Evolutionary conservation across 495 filamentous ascomycete species (phyloP).

Genomic region (Chaetomium tenue): DNA sequence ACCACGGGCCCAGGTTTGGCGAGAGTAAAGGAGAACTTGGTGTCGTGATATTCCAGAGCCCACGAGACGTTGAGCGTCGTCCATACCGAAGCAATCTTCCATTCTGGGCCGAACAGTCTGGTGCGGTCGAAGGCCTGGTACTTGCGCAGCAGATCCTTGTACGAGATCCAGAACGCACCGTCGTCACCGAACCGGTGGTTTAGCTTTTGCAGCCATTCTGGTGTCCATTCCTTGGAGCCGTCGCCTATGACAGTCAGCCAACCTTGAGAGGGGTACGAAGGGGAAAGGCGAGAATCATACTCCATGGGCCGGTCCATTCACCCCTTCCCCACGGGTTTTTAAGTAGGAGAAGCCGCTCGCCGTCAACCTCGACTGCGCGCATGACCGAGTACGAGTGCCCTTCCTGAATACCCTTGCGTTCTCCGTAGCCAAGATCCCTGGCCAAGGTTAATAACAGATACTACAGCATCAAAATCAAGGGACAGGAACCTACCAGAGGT

Average conservation of each 20-base stretch:
- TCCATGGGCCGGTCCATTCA: conserved; percentile 83
- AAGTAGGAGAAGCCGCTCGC: conserved; percentile 68
- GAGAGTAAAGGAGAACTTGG: conserved; percentile 73
- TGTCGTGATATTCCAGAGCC: conserved; percentile 80
- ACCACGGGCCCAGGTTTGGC: conserved; percentile 67
- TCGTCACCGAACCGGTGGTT: conserved; percentile 86
- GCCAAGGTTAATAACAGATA: conserved; percentile 1
- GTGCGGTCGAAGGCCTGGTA: conserved; percentile 83
- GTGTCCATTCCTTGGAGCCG: conserved; percentile 88
- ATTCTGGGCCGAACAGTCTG: conserved; percentile 79
- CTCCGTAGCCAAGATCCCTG: conserved; percentile 55
- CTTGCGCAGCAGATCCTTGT: conserved; percentile 78
- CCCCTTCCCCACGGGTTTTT: conserved; percentile 87
- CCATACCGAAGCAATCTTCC: conserved; percentile 83
- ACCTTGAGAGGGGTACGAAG: not conserved
- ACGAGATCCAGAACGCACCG: conserved; percentile 68
- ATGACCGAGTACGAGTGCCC: conserved; percentile 91
- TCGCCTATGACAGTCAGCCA: conserved; percentile 44
- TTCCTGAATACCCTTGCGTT: conserved; percentile 71
- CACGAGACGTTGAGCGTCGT: conserved; percentile 80
- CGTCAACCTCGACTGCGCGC: conserved; percentile 73
- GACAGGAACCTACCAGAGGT: conserved; percentile 41
- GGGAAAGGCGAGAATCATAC: conserved; percentile 29
- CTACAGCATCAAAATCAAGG: not conserved
- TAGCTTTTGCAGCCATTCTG: conserved; percentile 78